A percentile compares a stretch with the other conserved stretches of the same genome.
Evolutionary conservation across 345 rosid species (phyloP).

Genomic region (Eucalyptus decipiens): DNA sequence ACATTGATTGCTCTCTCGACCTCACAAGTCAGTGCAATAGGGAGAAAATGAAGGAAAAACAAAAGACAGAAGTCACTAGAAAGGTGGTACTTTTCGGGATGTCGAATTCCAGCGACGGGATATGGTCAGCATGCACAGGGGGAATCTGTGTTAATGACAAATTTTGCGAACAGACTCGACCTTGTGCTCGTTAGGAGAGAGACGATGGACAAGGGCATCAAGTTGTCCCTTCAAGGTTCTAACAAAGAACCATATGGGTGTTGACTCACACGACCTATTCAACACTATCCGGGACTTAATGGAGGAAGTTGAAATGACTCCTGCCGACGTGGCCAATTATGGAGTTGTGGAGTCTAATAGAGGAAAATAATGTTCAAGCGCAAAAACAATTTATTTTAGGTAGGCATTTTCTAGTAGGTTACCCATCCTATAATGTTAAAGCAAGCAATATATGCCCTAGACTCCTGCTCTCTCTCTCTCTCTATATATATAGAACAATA

Average conservation of each 20-base stretch:
- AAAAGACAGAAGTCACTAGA: background rate
- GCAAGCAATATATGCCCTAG: too few relatives aligned
- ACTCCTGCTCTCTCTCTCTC: too few relatives aligned
- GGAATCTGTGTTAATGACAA: slow-evolving; percentile 16
- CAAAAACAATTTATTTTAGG: too few relatives aligned
- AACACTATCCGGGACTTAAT: fast-evolving
- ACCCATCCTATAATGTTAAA: too few relatives aligned
- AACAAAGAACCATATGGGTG: fast-evolving
- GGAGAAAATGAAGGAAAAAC: background rate
- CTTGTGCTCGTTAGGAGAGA: background rate
- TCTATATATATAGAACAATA: too few relatives aligned
- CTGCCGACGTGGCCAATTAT: fast-evolving
- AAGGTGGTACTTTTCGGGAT: slow-evolving; percentile 15
- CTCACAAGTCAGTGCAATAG: slow-evolving; percentile 4
- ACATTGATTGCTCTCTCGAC: slow-evolving; percentile 25
- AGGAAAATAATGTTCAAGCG: too few relatives aligned
- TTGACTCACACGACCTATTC: too few relatives aligned
- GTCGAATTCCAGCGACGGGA: slow-evolving; percentile 10
- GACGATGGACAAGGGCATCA: too few relatives aligned
- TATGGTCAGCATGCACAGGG: slow-evolving; percentile 20
- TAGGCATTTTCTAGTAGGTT: fast-evolving
- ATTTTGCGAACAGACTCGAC: slow-evolving; percentile 12
- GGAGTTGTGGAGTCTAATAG: too few relatives aligned
- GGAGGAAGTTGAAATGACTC: too few relatives aligned
- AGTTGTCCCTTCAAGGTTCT: too few relatives aligned